These are phyloP conservation scores for Lodderomyces beijingensis DNA, from an alignment of 1,139 yeast species.

Conservation along the genomic window DNA sequence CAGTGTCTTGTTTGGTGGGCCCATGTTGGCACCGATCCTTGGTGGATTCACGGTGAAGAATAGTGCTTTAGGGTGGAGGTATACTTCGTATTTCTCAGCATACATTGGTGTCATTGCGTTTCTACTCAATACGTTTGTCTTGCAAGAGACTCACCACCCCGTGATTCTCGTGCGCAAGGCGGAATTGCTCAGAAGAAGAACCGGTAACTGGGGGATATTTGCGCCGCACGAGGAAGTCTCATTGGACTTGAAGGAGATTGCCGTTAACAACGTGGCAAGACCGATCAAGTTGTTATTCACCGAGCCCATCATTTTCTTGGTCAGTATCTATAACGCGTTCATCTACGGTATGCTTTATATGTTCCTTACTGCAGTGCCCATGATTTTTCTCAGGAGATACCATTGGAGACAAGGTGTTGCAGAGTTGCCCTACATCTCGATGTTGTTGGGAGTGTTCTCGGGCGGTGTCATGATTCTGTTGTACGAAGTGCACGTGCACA, in stretches of 20 bases:
- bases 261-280: slow-evolving; percentile 63
- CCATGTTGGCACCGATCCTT: slow-evolving; percentile 42
- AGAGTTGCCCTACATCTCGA: slow-evolving; percentile 59
- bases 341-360: slow-evolving; percentile 79
- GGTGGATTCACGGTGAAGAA: slow-evolving; percentile 34
- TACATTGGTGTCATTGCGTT: slow-evolving; percentile 39
- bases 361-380: slow-evolving; percentile 74
- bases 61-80: slow-evolving; percentile 47
- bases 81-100: slow-evolving; percentile 54
- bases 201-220: slow-evolving; percentile 72
- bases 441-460: slow-evolving; percentile 56
- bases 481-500: slow-evolving; percentile 23
- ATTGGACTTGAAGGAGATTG: slow-evolving; percentile 59
- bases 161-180: slow-evolving; percentile 57
- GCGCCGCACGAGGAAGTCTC: slow-evolving; percentile 79
- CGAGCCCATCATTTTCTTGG: slow-evolving; percentile 69
- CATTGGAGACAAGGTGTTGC: slow-evolving; percentile 49
- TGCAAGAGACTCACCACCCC: slow-evolving; percentile 49
- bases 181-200: slow-evolving; percentile 51
- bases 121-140: slow-evolving; percentile 24
- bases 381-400: slow-evolving; percentile 62
- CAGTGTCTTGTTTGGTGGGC: slow-evolving; percentile 40
- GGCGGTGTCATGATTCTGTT: slow-evolving; percentile 46
- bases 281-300: slow-evolving; percentile 63
- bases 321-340: slow-evolving; percentile 75